A percentile compares a stretch with the other conserved stretches of the same genome.
These are phyloP conservation scores for Ogataea dorogensis DNA, from an alignment of 805 yeast genomes.

Conservation along the genomic window DNA sequence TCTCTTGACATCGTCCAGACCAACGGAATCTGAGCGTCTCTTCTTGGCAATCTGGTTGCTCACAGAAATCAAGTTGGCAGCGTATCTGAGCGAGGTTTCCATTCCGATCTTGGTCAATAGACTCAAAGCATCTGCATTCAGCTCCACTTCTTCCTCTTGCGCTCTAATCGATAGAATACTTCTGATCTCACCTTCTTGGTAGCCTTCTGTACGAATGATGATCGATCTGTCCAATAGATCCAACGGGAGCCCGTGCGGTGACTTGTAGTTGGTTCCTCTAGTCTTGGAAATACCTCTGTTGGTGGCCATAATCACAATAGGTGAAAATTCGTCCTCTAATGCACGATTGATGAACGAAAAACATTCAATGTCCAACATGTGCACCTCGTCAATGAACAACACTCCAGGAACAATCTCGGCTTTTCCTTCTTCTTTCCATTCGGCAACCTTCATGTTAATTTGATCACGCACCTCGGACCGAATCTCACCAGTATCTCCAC, in stretches of 20 bases:
- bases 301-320: conserved; percentile 92
- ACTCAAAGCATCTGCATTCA: conserved; percentile 68
- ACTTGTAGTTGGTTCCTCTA: conserved; percentile 83
- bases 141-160: conserved; percentile 66
- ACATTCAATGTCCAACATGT: conserved; percentile 96
- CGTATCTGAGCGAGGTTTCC: conserved; percentile 82
- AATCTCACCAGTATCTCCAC: conserved; percentile 94
- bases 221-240: conserved; percentile 89
- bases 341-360: conserved; percentile 94
- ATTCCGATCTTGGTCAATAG: conserved; percentile 71
- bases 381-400: conserved; percentile 94
- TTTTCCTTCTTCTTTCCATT: conserved; percentile 96
- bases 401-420: conserved; percentile 99
- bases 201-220: conserved; percentile 90
- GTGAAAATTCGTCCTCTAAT: conserved; percentile 86
- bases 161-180: conserved; percentile 83
- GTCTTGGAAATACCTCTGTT: conserved; percentile 92
- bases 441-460: conserved; percentile 68
- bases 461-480: conserved; percentile 79
- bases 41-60: conserved; percentile 79
- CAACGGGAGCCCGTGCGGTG: conserved; percentile 97
- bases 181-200: conserved; percentile 75
- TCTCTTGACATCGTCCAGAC: conserved; percentile 74
- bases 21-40: conserved; percentile 65
- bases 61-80: conserved; percentile 87